Conservation (phyloP, 345 rosid species). For the Populus ilicifolia region DNA sequence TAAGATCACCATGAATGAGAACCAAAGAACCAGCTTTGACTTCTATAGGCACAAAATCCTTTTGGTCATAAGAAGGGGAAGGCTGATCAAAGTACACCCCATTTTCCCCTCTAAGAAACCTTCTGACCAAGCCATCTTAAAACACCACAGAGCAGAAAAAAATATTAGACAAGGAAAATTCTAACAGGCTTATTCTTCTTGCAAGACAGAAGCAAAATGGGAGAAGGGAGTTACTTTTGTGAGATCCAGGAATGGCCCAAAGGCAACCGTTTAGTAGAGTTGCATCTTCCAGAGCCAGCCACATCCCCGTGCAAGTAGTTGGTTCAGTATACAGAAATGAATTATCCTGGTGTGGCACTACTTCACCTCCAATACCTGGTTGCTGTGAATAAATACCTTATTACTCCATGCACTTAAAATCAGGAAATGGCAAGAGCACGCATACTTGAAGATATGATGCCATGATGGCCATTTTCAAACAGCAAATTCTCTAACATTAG, state of each 20-base stretch:
- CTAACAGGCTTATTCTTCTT: background rate
- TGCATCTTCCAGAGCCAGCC: slow-evolving; percentile 96
- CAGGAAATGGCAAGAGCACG: background rate
- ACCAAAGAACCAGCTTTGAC: slow-evolving; percentile 91
- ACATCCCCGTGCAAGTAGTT: slow-evolving; percentile 81
- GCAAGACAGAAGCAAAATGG: background rate
- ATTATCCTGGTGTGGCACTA: slow-evolving; percentile 90
- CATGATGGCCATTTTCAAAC: no score
- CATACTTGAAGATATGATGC: background rate
- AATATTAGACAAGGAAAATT: background rate
- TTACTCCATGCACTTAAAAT: background rate
- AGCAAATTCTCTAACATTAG: no score
- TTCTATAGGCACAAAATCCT: slow-evolving; percentile 80
- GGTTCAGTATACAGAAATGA: slow-evolving; percentile 89
- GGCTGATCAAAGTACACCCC: slow-evolving; percentile 77
- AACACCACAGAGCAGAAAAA: slow-evolving; percentile 2
- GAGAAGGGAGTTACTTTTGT: slow-evolving; percentile 47
- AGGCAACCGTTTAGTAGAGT: slow-evolving; percentile 79
- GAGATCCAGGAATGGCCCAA: slow-evolving; percentile 98
- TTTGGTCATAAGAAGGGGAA: slow-evolving; percentile 69
- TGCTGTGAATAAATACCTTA: slow-evolving; percentile 45
- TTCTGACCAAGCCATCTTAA: slow-evolving; percentile 86
- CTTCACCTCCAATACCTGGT: slow-evolving; percentile 99
- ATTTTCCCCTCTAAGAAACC: slow-evolving; percentile 70
- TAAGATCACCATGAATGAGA: slow-evolving; percentile 81